A percentile compares a stretch with the other conserved stretches of the same genome.
Evolutionary conservation across 176 grass and related monocot species (phyloP).

Genomic region (Melocanna baccifera): DNA sequence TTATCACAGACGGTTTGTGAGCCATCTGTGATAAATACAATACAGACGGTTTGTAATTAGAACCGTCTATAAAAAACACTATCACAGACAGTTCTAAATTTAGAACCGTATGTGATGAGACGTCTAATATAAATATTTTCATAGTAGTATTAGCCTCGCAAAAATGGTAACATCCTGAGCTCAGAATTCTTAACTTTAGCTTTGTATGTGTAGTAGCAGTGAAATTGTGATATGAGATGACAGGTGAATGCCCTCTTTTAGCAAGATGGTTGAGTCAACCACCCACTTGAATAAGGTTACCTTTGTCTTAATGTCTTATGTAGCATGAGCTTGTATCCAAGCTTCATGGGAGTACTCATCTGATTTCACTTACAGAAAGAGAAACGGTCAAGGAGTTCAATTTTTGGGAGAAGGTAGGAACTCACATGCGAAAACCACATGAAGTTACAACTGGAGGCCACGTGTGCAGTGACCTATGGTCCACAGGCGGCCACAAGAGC

Average conservation of each 20-base stretch:
- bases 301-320: conserved; percentile 1
- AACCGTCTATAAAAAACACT: too few relatives aligned
- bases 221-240: not conserved
- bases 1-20: too few relatives aligned
- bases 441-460: not conserved
- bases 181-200: not conserved
- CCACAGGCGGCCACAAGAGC: not conserved
- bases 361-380: not conserved
- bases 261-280: not conserved
- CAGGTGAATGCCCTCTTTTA: not conserved
- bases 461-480: not conserved
- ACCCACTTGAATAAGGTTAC: not conserved
- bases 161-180: not conserved
- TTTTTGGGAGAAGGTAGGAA: not conserved
- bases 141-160: not conserved
- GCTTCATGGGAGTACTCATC: not conserved
- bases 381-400: not conserved
- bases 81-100: too few relatives aligned
- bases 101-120: too few relatives aligned
- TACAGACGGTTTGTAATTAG: too few relatives aligned
- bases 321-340: not conserved
- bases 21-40: too few relatives aligned
- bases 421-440: not conserved
- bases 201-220: not conserved
- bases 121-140: too few relatives aligned